These are phyloP conservation scores for Backusella mclennaniae DNA, from an alignment of 192 early-diverging fungal species.

Conservation along the genomic window DNA sequence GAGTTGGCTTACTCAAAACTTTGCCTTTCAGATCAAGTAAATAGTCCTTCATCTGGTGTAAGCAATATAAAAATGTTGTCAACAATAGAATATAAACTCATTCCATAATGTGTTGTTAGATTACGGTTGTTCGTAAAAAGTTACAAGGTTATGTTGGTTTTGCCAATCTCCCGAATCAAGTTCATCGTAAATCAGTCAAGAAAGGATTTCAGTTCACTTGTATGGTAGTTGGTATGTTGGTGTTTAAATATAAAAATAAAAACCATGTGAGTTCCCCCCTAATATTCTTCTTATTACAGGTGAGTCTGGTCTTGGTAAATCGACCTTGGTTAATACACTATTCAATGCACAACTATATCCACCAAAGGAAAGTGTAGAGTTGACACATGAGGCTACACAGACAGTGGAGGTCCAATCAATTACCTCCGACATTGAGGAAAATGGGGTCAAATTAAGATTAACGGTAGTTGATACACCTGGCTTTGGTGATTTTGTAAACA, in stretches of 20 bases:
- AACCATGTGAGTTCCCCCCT: not conserved
- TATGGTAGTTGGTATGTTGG: slow-evolving; percentile 84
- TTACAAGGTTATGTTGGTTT: slow-evolving; percentile 94
- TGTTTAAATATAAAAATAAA: not conserved
- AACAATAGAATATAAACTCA: not conserved
- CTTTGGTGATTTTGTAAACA: slow-evolving; percentile 98
- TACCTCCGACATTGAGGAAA: slow-evolving; percentile 94
- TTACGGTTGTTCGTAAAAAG: slow-evolving; percentile 53
- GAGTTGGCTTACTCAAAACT: not conserved
- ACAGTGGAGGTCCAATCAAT: slow-evolving; percentile 79
- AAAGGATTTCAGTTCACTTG: slow-evolving; percentile 94
- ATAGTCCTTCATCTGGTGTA: slow-evolving; percentile 18
- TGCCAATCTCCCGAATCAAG: slow-evolving; percentile 92
- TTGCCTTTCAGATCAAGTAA: slow-evolving; percentile 12
- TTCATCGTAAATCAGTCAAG: slow-evolving; percentile 93
- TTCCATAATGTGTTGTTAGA: slow-evolving; percentile 6
- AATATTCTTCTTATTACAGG: slow-evolving; percentile 45
- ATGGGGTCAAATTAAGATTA: slow-evolving; percentile 89
- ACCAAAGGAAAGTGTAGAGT: slow-evolving; percentile 69
- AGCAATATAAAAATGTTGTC: not conserved
- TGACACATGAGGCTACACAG: slow-evolving; percentile 63
- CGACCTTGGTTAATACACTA: slow-evolving; percentile 96
- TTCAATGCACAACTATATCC: slow-evolving; percentile 90
- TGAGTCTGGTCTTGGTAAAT: slow-evolving; percentile 95
- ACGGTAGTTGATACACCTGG: slow-evolving; percentile 98